Evolutionary conservation across 768 basidiomycete genomes (phyloP), one percentile per base, ranked within the genome.

Genomic region (Lentinula guzmanii): DNA sequence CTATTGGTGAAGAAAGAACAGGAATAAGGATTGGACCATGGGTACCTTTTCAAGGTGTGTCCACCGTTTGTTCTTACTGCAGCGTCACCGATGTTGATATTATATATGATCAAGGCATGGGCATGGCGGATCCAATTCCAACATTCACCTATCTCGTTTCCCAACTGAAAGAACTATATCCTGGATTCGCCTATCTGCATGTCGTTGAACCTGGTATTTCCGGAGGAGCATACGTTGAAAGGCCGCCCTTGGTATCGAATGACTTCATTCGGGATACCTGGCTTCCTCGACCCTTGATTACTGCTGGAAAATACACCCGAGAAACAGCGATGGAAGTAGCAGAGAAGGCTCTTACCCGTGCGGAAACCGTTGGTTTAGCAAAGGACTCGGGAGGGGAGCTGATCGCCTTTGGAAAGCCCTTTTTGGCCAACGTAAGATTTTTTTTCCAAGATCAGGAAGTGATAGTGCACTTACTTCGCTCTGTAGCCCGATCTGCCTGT

Each of bases 1-100:
- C 80, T 1, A 71, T 90, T 41, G 89, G 89, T 0, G 69, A 75
- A 31, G 78, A 82, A 24, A 76, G 76, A n/a, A 77, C 81, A 1
- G 84, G 73, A 0, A 73, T 90, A 45, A 77, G 87, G 7, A 43
- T 89, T 37, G 82, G 83, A 61, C 87, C 85, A 2, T 88, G 82
- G 84, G 74, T 71, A 45, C 50, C 50, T 1, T 75, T 72, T 64
- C 77, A 79, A 65, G 75, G 78, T 77, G 28, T 52, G 54, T 60
- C 37, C 13, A 39, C 37, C 8, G 51, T 18, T 63, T 69, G 4
- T 63, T 65, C 15, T 10, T 8, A 6, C 35, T 15, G 18, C 4
- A n/a, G 13, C 28, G 11, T 39, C 6, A 28, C 66, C 65, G 9
- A 65, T 70, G 56, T 45, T 63, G 35, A 62, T 65, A 43, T 65